Evolutionary conservation across 352 stramenopile genomes (phyloP), one percentile per base, ranked within the genome.

Genomic region (Nothophytophthora sp.): DNA sequence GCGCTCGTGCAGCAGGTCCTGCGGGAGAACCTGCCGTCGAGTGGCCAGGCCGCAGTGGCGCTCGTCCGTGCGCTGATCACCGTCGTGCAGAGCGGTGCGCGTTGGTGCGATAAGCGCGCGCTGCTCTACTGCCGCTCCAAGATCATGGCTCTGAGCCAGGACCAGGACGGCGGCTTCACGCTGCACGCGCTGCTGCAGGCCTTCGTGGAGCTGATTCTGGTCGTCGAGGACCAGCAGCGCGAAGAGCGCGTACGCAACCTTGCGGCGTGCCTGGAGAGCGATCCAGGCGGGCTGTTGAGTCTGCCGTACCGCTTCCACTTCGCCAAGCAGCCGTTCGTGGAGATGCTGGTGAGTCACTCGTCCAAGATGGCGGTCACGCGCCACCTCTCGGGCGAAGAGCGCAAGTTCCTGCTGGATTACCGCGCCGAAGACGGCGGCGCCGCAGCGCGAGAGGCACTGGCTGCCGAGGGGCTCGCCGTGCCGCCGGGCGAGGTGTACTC

Each of bases 41-140:
- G 69, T 49, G 63, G 71, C 0, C 63, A 76, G 32, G 64, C 75
- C 23, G 83, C 77, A 6, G 74, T 91, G 7, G 64, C 80, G 3
- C 58, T 95, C 1, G 71, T 92, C 18, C 77, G 86, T 23, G 63
- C 66, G 6, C 53, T 95, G 5, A 90, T 91, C 41, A 64, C 70
- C 3, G 44, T 93, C 11, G 73, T 91, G 15, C 73, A 86, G 34
- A 67, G 60, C 3, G 82, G 83, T 15, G 67, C 76, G n/a, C 41
- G 47, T 15, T 95, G 86, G 86, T 72, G 76, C 38, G 76, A 90
- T 60, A 88, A 85, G 35, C 55, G 73, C 22, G 81, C 81, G 1
- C 49, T 93, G 35, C 60, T 95, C 2, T 95, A 87, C 35, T 93
- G 83, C 44, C 81, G 86, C 16, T 94, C 83, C 2, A 93, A 91